A percentile compares a stretch with the other conserved stretches of the same genome.
phyloP scores from a whole-genome alignment of 768 basidiomycete species.

The Boletus rex-veris region DNA sequence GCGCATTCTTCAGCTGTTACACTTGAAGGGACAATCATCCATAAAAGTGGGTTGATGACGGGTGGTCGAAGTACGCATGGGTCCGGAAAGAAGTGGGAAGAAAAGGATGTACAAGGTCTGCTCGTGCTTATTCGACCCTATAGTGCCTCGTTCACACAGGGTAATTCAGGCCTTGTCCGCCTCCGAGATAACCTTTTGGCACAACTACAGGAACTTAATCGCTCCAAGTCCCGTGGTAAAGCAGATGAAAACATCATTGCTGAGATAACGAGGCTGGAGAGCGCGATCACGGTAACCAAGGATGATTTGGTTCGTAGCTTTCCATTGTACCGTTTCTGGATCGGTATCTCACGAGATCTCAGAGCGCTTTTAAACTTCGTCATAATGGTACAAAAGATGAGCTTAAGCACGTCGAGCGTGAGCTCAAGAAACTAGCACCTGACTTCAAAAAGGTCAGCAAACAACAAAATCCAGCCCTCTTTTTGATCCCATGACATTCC shows the following conservation, averaged over 20 bases:
- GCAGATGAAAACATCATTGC: conserved; percentile 76
- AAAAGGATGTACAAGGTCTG: conserved; percentile 85
- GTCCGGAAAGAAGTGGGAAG: conserved; percentile 88
- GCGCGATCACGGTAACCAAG: conserved; percentile 64
- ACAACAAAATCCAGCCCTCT: not conserved
- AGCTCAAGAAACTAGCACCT: conserved; percentile 61
- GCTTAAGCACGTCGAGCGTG: conserved; percentile 72
- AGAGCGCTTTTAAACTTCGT: conserved; percentile 76
- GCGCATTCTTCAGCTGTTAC: conserved; percentile 69
- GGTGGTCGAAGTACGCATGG: conserved; percentile 82
- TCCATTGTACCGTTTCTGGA: too few species aligned
- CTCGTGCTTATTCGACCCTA: conserved; percentile 18
- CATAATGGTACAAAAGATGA: conserved; percentile 81
- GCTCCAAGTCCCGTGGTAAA: conserved; percentile 79
- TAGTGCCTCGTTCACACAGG: conserved; percentile 11
- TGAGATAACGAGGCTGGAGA: conserved; percentile 77
- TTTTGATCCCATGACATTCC: not conserved
- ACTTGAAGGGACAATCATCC: conserved; percentile 93
- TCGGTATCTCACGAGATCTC: conserved; percentile 2
- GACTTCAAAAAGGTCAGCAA: conserved; percentile 66
- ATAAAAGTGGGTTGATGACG: conserved; percentile 96
- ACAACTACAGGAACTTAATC: conserved; percentile 79
- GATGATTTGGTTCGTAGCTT: conserved; percentile 73
- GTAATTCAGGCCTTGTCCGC: conserved; percentile 45
- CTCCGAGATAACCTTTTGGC: conserved; percentile 66